Evolutionary conservation across 2,329 filamentous ascomycete genomes (phyloP).

Genomic region (Aspergillus luchuensis): DNA sequence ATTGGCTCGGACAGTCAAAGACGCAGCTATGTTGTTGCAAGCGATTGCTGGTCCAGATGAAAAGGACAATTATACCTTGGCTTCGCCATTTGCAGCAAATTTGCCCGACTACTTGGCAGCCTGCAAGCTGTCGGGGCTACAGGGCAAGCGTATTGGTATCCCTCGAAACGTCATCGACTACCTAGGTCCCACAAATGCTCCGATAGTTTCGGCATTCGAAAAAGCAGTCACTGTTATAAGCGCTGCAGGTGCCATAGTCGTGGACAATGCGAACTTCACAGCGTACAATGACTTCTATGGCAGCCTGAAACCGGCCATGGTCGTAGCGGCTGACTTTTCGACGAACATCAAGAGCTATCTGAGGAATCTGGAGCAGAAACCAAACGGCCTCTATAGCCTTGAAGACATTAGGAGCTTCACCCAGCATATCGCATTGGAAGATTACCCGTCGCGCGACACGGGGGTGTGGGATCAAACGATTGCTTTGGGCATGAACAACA

Average conservation of each 20-base stretch:
- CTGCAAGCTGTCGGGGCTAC: conserved; percentile 55
- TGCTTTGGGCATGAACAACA: conserved; percentile 58
- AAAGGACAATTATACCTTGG: conserved; percentile 60
- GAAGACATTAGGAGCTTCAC: conserved; percentile 59
- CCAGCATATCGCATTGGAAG: conserved; percentile 54
- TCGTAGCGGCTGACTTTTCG: conserved; percentile 63
- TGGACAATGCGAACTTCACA: conserved; percentile 63
- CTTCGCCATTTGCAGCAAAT: conserved; percentile 55
- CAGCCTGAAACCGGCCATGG: conserved; percentile 38
- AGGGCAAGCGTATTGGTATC: conserved; percentile 65
- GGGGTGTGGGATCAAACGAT: conserved; percentile 58
- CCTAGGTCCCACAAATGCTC: conserved; percentile 35
- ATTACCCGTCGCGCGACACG: conserved; percentile 65
- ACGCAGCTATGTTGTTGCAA: conserved; percentile 59
- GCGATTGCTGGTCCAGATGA: conserved; percentile 59
- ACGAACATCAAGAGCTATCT: conserved; percentile 60
- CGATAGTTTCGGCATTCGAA: conserved; percentile 59
- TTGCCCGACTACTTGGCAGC: conserved; percentile 64
- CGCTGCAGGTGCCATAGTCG: conserved; percentile 60
- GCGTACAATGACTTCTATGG: conserved; percentile 50
- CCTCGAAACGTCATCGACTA: conserved; percentile 59
- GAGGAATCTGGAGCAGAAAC: conserved; percentile 58
- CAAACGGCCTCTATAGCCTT: conserved; percentile 56
- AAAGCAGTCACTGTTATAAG: conserved; percentile 55
- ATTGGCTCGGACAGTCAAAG: conserved; percentile 60